Evolutionary conservation across 78 protist genomes (phyloP), one percentile per base, ranked within the genome.

Genomic region (Dictyostelium brefeldianum): DNA sequence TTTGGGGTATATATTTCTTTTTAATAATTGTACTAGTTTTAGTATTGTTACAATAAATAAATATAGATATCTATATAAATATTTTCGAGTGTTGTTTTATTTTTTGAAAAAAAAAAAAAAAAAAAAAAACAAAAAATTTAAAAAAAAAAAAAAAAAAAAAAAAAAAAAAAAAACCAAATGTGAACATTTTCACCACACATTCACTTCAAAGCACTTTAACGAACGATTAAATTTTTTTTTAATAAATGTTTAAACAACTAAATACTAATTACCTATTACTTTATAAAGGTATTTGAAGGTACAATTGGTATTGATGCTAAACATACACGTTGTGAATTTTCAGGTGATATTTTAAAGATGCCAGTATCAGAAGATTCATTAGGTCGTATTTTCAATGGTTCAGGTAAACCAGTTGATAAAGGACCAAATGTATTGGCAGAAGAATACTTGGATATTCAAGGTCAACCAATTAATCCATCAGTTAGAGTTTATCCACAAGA

Each of bases 301-400:
- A 99, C 99, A 17, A 89, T 99, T 12, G 99, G 99, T 41, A 99
- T 99, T 73, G 99, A 99, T 83, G 98, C 98, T 75, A 71, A 80
- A 85, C 57, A 91, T 89, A 98, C 99, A 8, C 91, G 82, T 31
- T 89, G 96, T 79, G 99, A 98, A 91, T 99, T 99, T 96, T 93
- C 99, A 11, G 99, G 99, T 78, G 98, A 99, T 41, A 89, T 97
- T 25, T 73, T 98, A 31, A 87, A 92, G 75, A 95, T 94, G 64
- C 98, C 99, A 62, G 99, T 99, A 67, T 90, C 98, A 12, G 99
- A 98, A 82, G 99, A 99, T 90, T 98, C 99, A 99, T 97, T 99
- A 5, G 99, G 99, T 18, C 97, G 99, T 56, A 81, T 97, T 83
- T 99, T 99, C 97, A 97, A 99, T 97, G 99, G 99, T 57, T 98